A percentile compares a stretch with the other conserved stretches of the same genome.
These are phyloP conservation scores for Venturia carpophila DNA, from an alignment of 2,329 filamentous ascomycete species.

Conservation along the genomic window DNA sequence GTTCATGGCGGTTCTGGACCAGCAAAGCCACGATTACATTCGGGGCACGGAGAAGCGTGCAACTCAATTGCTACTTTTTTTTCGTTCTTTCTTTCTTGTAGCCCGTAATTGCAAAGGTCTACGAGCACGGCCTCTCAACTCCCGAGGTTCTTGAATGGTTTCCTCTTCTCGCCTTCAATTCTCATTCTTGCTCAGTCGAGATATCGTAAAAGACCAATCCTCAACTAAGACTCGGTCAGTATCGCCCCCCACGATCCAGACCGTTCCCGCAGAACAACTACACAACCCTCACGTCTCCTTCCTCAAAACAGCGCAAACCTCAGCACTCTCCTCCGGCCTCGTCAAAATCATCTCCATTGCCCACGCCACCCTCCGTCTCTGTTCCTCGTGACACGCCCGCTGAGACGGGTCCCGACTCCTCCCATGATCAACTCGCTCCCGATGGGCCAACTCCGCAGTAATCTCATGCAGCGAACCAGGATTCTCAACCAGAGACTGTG, in stretches of 20 bases:
- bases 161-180: too few relatives aligned
- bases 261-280: background rate
- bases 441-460: background rate
- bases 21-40: too few relatives aligned
- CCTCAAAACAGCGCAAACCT: background rate
- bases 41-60: too few relatives aligned
- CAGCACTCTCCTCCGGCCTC: slow-evolving; percentile 4
- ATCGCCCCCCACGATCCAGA: background rate
- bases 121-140: too few relatives aligned
- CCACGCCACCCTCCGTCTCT: background rate
- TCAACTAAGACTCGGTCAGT: too few relatives aligned
- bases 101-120: too few relatives aligned
- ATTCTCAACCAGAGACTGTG: background rate
- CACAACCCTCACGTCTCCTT: background rate
- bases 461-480: background rate
- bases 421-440: background rate
- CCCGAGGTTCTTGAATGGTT: too few relatives aligned
- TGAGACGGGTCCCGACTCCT: background rate
- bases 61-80: too few relatives aligned
- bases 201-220: too few relatives aligned
- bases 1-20: too few relatives aligned
- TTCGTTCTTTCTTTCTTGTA: too few relatives aligned
- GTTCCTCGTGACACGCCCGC: background rate
- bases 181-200: too few relatives aligned
- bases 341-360: background rate